Conservation (phyloP, 257 asterid species). For the Plantago ovata region DNA sequence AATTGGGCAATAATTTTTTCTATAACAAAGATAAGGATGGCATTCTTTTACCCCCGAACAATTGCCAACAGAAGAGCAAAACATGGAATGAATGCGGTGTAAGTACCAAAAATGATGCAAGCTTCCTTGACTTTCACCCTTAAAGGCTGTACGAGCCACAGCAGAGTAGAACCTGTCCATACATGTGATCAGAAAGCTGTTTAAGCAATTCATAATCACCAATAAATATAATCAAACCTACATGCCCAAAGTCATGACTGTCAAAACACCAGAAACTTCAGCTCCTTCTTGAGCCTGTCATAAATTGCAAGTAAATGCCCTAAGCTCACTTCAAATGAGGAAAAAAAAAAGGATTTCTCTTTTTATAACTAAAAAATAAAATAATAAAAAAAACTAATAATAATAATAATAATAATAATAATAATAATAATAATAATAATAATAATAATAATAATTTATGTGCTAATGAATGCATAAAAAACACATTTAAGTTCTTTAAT, state of each 20-base stretch:
- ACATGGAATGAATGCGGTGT: slow-evolving; percentile 14
- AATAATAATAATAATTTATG: no score
- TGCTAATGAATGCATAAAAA: no score
- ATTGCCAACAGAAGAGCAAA: slow-evolving; percentile 1
- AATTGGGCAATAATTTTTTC: not conserved
- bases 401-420: no score
- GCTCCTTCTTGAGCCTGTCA: slow-evolving; percentile 84
- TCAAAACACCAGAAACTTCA: slow-evolving; percentile 78
- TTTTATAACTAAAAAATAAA: not conserved
- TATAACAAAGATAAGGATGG: not conserved
- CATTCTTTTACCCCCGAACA: not conserved
- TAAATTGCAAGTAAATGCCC: slow-evolving; percentile 23
- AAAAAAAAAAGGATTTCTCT: slow-evolving; percentile 1
- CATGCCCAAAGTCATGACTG: slow-evolving; percentile 98
- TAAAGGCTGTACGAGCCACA: slow-evolving; percentile 90
- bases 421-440: no score
- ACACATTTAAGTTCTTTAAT: no score
- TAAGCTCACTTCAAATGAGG: slow-evolving; percentile 21
- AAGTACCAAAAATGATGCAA: slow-evolving; percentile 87
- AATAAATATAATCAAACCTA: slow-evolving; percentile 37
- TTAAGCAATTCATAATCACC: slow-evolving; percentile 24
- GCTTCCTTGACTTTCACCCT: slow-evolving; percentile 92
- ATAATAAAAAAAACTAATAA: not conserved
- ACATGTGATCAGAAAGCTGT: slow-evolving; percentile 31
- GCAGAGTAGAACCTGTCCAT: slow-evolving; percentile 84